Evolutionary conservation across 2,329 filamentous ascomycete species (phyloP).

Genomic region (Lasiodiplodia sp.): DNA sequence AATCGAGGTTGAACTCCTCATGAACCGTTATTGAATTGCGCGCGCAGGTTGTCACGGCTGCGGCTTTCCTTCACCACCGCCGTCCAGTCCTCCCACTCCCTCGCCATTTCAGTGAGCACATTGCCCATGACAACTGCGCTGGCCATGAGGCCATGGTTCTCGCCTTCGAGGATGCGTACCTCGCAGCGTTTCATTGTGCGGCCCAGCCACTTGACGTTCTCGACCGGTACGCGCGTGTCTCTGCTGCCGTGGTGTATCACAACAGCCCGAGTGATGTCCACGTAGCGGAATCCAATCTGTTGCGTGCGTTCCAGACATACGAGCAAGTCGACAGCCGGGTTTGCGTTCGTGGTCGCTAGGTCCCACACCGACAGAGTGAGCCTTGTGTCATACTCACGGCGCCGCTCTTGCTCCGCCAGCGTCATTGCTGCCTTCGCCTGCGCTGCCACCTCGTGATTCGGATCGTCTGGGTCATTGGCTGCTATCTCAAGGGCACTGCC

Average conservation of each 20-base stretch:
- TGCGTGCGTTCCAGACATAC: constrained; percentile 91
- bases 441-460: constrained; percentile 42
- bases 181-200: constrained; percentile 94
- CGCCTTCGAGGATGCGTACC: constrained; percentile 85
- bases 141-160: constrained; percentile 96
- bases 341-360: constrained; percentile 86
- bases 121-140: constrained; percentile 91
- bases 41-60: constrained; percentile 26
- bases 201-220: constrained; percentile 94
- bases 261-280: constrained; percentile 89
- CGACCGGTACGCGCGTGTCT: constrained; percentile 90
- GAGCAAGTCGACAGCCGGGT: constrained; percentile 90
- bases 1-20: constrained; percentile 2
- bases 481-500: constrained; percentile 44
- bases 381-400: constrained; percentile 79
- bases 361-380: constrained; percentile 96
- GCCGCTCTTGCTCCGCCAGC: constrained; percentile 73
- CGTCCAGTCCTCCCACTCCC: constrained; percentile 73
- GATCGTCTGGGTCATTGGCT: constrained; percentile 37
- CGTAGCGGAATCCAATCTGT: constrained; percentile 94
- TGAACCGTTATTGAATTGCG: constrained; percentile 10
- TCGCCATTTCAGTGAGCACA: constrained; percentile 92
- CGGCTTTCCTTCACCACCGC: constrained; percentile 33
- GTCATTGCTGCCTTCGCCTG: constrained; percentile 61
- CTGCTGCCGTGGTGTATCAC: constrained; percentile 93